Evolutionary conservation across 164 flowering plant genomes (phyloP).

Genomic region (Chimonanthus praecox): DNA sequence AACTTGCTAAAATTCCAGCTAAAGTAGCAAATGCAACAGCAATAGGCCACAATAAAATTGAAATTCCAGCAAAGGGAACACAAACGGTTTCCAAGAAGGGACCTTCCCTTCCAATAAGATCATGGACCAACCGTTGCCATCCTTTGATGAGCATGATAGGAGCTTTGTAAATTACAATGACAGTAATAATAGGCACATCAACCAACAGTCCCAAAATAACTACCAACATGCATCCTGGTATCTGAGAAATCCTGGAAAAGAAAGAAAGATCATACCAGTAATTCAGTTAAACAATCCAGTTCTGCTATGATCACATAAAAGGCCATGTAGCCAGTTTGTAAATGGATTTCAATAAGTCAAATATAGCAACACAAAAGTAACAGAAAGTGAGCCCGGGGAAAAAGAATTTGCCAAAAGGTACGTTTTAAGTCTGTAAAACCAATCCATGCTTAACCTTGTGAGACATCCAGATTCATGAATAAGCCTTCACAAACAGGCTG

Average conservation of each 20-base stretch:
- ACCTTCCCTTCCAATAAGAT: conserved; percentile 38
- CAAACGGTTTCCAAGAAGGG: conserved; percentile 38
- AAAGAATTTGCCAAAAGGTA: background rate
- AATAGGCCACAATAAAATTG: conserved; percentile 34
- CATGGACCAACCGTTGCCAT: conserved; percentile 28
- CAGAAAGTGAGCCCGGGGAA: background rate
- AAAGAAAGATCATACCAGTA: background rate
- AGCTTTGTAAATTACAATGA: conserved; percentile 29
- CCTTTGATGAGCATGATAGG: conserved; percentile 37
- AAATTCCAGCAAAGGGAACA: conserved; percentile 41
- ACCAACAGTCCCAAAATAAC: conserved; percentile 26
- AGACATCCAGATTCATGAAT: background rate
- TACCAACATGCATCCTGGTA: conserved; percentile 32
- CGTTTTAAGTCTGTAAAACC: background rate
- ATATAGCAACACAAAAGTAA: background rate
- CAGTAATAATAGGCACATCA: conserved; percentile 28
- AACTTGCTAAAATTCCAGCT: conserved; percentile 24
- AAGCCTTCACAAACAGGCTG: background rate
- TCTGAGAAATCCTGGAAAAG: conserved; percentile 26
- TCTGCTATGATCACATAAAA: background rate
- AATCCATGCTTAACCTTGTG: background rate
- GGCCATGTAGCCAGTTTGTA: background rate
- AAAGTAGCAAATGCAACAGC: conserved; percentile 21
- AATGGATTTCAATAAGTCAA: background rate
- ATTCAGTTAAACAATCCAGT: background rate